phyloP scores from a whole-genome alignment of 192 early-diverging fungal species.

The Coemansia sp. region DNA sequence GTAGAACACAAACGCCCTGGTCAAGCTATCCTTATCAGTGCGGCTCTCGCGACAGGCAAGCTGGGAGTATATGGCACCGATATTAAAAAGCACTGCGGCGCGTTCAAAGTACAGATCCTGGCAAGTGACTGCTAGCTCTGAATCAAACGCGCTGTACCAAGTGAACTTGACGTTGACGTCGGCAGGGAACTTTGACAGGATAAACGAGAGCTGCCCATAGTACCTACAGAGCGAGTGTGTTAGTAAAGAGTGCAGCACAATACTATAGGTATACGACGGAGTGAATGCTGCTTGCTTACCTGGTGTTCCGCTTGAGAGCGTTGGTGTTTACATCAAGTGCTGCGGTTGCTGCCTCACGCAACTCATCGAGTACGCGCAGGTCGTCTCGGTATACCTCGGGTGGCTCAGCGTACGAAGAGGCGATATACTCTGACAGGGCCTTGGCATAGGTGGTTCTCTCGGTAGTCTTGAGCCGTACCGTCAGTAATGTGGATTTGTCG shows the following conservation, averaged over 20 bases:
- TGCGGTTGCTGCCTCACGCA: constrained; percentile 68
- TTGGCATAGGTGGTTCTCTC: constrained; percentile 31
- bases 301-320: constrained; percentile 65
- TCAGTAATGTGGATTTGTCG: constrained; percentile 33
- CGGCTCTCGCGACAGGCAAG: constrained; percentile 69
- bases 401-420: constrained; percentile 77
- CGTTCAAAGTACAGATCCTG: constrained; percentile 79
- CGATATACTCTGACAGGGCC: constrained; percentile 67
- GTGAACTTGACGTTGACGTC: constrained; percentile 61
- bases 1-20: constrained; percentile 72
- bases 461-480: constrained; percentile 42
- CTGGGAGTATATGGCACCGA: constrained; percentile 82
- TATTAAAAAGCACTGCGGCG: constrained; percentile 80
- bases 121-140: constrained; percentile 66
- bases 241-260: neutral
- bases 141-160: constrained; percentile 28
- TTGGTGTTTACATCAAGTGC: constrained; percentile 58
- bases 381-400: constrained; percentile 84
- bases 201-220: constrained; percentile 80
- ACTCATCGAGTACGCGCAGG: constrained; percentile 75
- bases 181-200: constrained; percentile 83
- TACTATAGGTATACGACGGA: neutral
- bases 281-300: constrained; percentile 32
- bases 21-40: constrained; percentile 71
- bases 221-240: constrained; percentile 40